phyloP scores from a whole-genome alignment of 73 alveolate species.

The Paramecium caudatum region DNA sequence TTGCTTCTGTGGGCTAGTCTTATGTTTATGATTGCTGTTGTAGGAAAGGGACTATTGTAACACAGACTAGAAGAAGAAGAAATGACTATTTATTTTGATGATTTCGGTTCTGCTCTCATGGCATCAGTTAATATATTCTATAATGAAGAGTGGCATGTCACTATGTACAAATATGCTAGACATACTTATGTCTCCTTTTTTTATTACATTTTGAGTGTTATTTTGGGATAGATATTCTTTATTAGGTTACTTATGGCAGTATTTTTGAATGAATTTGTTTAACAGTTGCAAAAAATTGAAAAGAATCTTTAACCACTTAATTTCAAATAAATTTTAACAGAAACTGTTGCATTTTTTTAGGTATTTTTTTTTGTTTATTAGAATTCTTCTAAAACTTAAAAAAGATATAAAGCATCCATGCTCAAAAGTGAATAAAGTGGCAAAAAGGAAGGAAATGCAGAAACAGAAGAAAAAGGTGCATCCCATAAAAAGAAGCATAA shows the following conservation, averaged over 20 bases:
- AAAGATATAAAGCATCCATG: too few species aligned
- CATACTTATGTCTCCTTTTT: not conserved
- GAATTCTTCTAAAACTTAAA: too few species aligned
- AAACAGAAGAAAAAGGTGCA: too few species aligned
- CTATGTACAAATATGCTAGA: conserved; percentile 71
- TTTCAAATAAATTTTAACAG: too few species aligned
- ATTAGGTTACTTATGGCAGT: conserved; percentile 68
- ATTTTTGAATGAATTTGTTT: conserved; percentile 58
- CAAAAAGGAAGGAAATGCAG: too few species aligned
- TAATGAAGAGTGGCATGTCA: conserved; percentile 77
- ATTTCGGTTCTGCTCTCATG: conserved; percentile 39
- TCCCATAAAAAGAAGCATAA: too few species aligned
- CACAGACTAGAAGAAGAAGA: not conserved
- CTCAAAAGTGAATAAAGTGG: too few species aligned
- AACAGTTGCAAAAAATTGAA: conserved; percentile 26
- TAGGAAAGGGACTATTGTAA: not conserved
- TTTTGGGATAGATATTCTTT: conserved; percentile 67
- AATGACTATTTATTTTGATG: conserved; percentile 41
- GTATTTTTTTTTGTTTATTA: too few species aligned
- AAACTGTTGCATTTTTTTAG: too few species aligned
- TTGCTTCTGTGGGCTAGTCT: not conserved
- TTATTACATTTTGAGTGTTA: conserved; percentile 29
- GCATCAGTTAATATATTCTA: conserved; percentile 65
- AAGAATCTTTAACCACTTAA: not conserved
- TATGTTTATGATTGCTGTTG: not conserved